Evolutionary conservation across 2,329 filamentous ascomycete species (phyloP).

Genomic region (Aspergillus sp.): DNA sequence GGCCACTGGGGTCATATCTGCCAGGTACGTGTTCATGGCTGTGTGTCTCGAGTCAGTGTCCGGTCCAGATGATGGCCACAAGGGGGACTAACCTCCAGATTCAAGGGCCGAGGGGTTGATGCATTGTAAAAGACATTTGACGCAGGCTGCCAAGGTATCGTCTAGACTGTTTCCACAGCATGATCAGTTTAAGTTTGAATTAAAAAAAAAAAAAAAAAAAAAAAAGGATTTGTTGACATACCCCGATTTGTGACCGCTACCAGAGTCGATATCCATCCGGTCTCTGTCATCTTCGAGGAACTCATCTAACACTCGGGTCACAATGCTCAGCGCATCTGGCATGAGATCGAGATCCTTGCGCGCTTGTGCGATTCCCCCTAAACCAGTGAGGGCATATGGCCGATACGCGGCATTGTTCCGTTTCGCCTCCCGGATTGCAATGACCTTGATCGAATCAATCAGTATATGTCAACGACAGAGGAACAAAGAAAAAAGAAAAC

Average conservation of each 20-base stretch:
- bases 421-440: conserved; percentile 81
- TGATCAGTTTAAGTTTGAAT: conserved; percentile 1
- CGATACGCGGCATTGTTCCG: conserved; percentile 83
- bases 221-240: conserved; percentile 11
- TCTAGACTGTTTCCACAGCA: conserved; percentile 18
- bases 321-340: conserved; percentile 60
- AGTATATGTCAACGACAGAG: conserved; percentile 6
- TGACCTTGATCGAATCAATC: conserved; percentile 42
- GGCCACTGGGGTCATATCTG: conserved; percentile 22
- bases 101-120: conserved; percentile 24
- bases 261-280: conserved; percentile 65
- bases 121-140: conserved; percentile 35
- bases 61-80: conserved; percentile 15
- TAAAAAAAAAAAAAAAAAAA: neutral
- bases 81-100: conserved; percentile 19
- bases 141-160: conserved; percentile 34
- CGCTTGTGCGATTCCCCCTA: conserved; percentile 68
- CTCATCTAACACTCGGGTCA: conserved; percentile 59
- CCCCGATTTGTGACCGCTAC: conserved; percentile 34
- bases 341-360: conserved; percentile 68
- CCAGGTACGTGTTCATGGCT: conserved; percentile 28
- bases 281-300: conserved; percentile 49
- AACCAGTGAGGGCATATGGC: conserved; percentile 64
- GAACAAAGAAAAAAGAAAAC: conserved; percentile 9
- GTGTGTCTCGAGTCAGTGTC: conserved; percentile 4